A percentile compares a stretch with the other conserved stretches of the same genome.
Conservation (phyloP, 129 eudicot species). For the Sambucus nigra region DNA sequence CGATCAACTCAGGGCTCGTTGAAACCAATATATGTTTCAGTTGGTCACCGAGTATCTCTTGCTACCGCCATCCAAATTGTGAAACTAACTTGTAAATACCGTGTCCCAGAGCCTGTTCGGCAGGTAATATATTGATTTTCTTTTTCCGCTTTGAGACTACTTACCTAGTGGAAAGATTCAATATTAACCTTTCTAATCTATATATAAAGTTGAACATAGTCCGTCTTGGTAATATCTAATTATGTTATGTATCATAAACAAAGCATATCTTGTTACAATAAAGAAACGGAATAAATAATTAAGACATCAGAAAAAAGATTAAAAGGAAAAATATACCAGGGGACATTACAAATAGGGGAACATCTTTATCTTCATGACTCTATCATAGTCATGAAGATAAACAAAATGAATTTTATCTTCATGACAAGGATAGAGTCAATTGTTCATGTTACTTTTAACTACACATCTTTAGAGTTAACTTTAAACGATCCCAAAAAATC, state of each 20-base stretch:
- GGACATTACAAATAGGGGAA: background rate
- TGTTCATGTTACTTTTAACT: too few relatives aligned
- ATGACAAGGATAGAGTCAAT: too few relatives aligned
- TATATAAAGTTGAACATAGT: background rate
- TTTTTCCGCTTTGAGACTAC: background rate
- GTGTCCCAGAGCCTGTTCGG: constrained; percentile 91
- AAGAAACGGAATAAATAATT: too few relatives aligned
- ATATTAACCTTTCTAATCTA: background rate
- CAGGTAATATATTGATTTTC: constrained; percentile 38
- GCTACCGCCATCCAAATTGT: constrained; percentile 56
- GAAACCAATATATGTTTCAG: constrained; percentile 77
- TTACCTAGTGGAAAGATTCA: background rate
- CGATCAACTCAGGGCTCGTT: constrained; percentile 44
- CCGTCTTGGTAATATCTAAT: background rate
- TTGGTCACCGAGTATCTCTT: constrained; percentile 91
- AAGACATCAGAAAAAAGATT: background rate
- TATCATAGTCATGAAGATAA: too few relatives aligned
- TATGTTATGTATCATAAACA: too few relatives aligned
- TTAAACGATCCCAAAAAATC: too few relatives aligned
- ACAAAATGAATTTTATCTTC: too few relatives aligned
- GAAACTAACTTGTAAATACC: constrained; percentile 60
- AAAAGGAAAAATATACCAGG: background rate
- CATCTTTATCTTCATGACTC: background rate
- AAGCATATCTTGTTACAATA: too few relatives aligned
- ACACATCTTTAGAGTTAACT: too few relatives aligned